Base-by-base conservation (phyloP, 2,329 filamentous ascomycete genomes). In the Emergomyces pasteurianus region DNA sequence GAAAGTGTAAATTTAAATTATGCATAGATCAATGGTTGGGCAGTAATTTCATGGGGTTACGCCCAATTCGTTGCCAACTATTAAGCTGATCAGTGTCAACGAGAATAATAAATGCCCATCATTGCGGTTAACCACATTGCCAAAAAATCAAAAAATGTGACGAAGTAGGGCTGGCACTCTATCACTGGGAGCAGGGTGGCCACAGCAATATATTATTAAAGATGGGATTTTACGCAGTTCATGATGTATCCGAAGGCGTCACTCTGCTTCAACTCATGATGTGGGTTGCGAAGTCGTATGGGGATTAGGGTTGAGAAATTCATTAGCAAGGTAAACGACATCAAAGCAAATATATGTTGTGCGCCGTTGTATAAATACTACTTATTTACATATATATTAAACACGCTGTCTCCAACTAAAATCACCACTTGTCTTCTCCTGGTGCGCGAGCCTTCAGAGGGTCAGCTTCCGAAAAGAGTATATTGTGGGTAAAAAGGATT, bases 371-470 rank as follows among this genome's bases (percentile, higher is more conserved):
- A 69, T 63, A 66, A 69, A 71, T 68, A 69, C 26, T 26, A 66
- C 65, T 67, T 73, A 74, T 72, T 70, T 73, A 74, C 68, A 74
- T 57, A 34, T 57, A 57, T 46, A 57, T 43, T 16, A 57, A 57
- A 50, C 38, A 7, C 43, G 14, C 28, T 58, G 38, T 10, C 21
- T 38, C 43, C 43, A n/a, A 31, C n/a, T 16, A 38, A 38, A 16
- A 54, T 54, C 40, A 59, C 58, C 58, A 59, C 14, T 38, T 54
- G 34, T 55, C 52, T 43, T 75, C 72, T 42, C 69, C 68, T 57
- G 69, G 61, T 63, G 75, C 76, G 64, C 72, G 73, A 58, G 74
- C 73, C 74, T 77, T 59, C 6, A 47, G 16, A 36, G 40, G 38
- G 58, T 59, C 16, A 59, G 38, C 58, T n/a, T 40, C 7, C 31